These are phyloP conservation scores for Venturia asperata DNA, from an alignment of 2,329 filamentous ascomycete species.

Conservation along the genomic window DNA sequence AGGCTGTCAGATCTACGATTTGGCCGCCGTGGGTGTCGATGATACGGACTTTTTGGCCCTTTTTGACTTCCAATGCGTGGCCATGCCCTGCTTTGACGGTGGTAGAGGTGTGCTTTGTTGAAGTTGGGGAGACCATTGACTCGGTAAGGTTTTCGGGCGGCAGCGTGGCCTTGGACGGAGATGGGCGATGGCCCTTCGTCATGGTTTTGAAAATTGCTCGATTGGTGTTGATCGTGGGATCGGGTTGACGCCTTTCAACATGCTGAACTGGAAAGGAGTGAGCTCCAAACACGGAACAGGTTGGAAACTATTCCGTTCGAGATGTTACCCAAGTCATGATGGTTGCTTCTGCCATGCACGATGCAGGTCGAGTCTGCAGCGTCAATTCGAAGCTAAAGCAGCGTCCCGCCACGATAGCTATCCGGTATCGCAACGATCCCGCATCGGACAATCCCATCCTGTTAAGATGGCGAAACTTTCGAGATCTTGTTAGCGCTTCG, in stretches of 20 bases:
- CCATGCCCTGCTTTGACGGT: conserved; percentile 15
- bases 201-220: background rate
- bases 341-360: background rate
- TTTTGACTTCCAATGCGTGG: conserved; percentile 31
- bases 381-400: background rate
- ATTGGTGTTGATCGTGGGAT: background rate
- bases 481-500: background rate
- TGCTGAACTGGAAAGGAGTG: background rate
- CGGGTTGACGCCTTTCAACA: background rate
- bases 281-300: background rate
- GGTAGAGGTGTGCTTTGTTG: background rate
- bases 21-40: conserved; percentile 36
- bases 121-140: background rate
- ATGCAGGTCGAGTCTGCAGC: conserved; percentile 1
- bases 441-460: background rate
- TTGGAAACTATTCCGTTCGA: background rate
- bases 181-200: conserved; percentile 2
- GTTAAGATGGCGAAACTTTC: background rate
- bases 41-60: conserved; percentile 33
- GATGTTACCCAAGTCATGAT: background rate
- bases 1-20: conserved; percentile 37
- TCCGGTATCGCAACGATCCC: background rate
- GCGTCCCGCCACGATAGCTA: background rate
- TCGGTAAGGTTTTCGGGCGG: background rate
- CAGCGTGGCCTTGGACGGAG: background rate